These are phyloP conservation scores for Rubia peregrina DNA, from an alignment of 305 asterid species.

Conservation along the genomic window DNA sequence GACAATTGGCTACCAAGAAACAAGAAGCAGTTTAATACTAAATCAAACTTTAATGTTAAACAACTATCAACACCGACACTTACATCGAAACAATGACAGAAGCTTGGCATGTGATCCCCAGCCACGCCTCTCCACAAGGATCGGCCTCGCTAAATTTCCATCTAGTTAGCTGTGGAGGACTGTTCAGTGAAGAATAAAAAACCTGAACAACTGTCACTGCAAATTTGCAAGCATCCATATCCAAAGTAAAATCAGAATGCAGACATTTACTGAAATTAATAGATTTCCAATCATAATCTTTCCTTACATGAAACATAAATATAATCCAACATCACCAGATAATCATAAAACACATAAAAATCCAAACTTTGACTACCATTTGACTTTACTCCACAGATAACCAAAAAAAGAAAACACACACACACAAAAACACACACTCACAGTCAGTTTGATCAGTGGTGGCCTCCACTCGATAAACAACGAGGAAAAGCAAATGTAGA, in stretches of 20 bases:
- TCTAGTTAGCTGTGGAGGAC: constrained; percentile 64
- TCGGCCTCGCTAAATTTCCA: constrained; percentile 88
- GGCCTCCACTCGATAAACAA: constrained; percentile 28
- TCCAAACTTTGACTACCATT: neutral
- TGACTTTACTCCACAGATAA: neutral
- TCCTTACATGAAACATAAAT: neutral
- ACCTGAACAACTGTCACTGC: constrained; percentile 86
- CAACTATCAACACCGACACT: constrained; percentile 22
- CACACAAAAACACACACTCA: constrained; percentile 22
- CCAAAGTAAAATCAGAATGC: neutral
- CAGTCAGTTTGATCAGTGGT: constrained; percentile 74
- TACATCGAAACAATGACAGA: constrained; percentile 73
- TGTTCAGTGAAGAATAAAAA: constrained; percentile 65
- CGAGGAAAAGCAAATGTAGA: constrained; percentile 25
- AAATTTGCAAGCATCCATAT: constrained; percentile 12
- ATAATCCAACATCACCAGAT: neutral
- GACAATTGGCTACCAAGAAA: constrained; percentile 55
- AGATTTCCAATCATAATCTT: neutral
- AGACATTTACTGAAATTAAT: neutral
- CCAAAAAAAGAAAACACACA: neutral
- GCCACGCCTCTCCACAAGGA: constrained; percentile 97
- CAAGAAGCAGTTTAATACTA: constrained; percentile 19
- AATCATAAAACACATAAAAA: neutral
- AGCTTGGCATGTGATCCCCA: constrained; percentile 69
- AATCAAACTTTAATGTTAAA: neutral